Evolutionary conservation across 116 monocot genomes (phyloP), one percentile per base, ranked within the genome.

Genomic region (Phalaenopsis hybrid): DNA sequence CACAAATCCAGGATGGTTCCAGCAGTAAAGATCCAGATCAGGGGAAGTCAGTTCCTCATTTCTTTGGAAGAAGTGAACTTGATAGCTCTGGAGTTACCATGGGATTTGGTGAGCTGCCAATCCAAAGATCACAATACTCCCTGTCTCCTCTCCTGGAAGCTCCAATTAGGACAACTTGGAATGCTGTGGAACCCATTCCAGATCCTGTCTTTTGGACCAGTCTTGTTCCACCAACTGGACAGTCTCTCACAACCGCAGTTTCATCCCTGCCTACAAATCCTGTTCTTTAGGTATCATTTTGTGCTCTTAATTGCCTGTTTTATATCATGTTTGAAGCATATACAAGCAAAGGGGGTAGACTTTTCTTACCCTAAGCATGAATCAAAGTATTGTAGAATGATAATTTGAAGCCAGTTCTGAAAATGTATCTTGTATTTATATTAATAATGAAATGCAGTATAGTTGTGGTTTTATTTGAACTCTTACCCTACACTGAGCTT

Each of bases 161-260:
- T 28, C 86, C 89, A 46, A 55, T 83, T 75, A 85, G 89, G 78
- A 88, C 82, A 28, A 79, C 46, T 31, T 97, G 92, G 89, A 92
- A 86, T 89, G 70, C 90, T 6, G 85, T 92, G 16, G 94, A 92
- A 85, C 90, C 88, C 17, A 75, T 81, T 15, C 83, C 85, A 37
- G 97, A 94, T 76, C 89, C 92, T 74, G 73, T 89, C 28, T 91
- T 91, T 25, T 97, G 92, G 97, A 87, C 81, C 28, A 89, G 77
- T 79, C 82, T 91, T 80, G 86, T 84, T 76, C 86, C 86, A 37
- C 87, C 92, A 77, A 43, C 87, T 49, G 86, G 79, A n/a, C 81
- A 89, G 72, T 77, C 89, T 45, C 44, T 92, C 45, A 18, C 84
- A 1, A 52, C 84, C 34, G 28, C 85, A 67, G 90, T 90, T 76